Percentiles rank a stretch among this genome's conserved stretches.
These are phyloP conservation scores for Rubroboletus pulcherrimus DNA, from an alignment of 768 basidiomycete species.

Conservation along the genomic window DNA sequence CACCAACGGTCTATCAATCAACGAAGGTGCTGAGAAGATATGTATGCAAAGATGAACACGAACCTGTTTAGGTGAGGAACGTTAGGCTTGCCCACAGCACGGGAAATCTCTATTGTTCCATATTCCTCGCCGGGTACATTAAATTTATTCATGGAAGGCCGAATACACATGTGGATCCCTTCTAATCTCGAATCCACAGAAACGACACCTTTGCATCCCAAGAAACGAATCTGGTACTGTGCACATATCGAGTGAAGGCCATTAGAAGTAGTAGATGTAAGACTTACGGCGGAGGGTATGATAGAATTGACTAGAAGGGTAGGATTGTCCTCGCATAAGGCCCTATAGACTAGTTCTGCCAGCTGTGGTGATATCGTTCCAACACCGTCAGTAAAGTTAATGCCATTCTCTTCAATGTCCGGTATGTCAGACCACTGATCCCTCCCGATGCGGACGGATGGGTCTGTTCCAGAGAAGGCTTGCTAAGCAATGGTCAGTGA, in stretches of 20 bases:
- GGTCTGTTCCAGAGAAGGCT: conserved; percentile 80
- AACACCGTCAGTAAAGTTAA: conserved; percentile 72
- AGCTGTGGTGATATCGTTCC: conserved; percentile 70
- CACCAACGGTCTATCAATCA: conserved; percentile 54
- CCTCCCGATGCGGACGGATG: conserved; percentile 53
- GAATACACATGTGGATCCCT: conserved; percentile 64
- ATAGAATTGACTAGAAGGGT: conserved; percentile 33
- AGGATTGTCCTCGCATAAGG: conserved; percentile 44
- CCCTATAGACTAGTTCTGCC: conserved; percentile 55
- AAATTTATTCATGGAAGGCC: conserved; percentile 78
- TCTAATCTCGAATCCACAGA: conserved; percentile 52
- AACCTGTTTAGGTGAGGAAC: conserved; percentile 72
- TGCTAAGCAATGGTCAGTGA: conserved; percentile 37
- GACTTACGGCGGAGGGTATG: conserved; percentile 61
- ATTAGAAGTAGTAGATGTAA: neutral
- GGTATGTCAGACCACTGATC: conserved; percentile 61
- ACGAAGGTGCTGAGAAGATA: neutral
- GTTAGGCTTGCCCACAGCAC: conserved; percentile 56
- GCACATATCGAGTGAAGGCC: neutral
- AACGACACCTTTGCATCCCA: conserved; percentile 83
- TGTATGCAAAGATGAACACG: conserved; percentile 30
- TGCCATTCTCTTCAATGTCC: conserved; percentile 46
- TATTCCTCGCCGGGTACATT: conserved; percentile 41
- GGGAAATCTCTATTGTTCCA: conserved; percentile 73
- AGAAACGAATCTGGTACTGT: conserved; percentile 76